phyloP scores from a whole-genome alignment of 2,329 filamentous ascomycete species.

The Lachnellula willkommii region DNA sequence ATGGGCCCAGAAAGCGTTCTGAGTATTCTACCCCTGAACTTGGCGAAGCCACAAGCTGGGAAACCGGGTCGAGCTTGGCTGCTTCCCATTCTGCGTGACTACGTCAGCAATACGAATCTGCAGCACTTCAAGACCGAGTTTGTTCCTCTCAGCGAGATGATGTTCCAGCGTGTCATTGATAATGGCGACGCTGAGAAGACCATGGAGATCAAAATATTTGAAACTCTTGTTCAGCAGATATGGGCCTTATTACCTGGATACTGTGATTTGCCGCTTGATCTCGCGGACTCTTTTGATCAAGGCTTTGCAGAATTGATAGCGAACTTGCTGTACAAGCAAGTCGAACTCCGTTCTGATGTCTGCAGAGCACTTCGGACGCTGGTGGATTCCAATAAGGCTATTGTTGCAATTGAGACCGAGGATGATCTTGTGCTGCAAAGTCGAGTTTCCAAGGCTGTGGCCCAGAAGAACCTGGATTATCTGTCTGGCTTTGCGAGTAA shows the following conservation, averaged over 20 bases:
- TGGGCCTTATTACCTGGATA: slow-evolving; percentile 94
- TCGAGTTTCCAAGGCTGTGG: slow-evolving; percentile 68
- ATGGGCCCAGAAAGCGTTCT: slow-evolving; percentile 87
- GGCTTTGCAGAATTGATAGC: slow-evolving; percentile 83
- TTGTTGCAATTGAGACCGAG: slow-evolving; percentile 62
- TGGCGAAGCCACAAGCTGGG: slow-evolving; percentile 68
- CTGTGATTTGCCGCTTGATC: slow-evolving; percentile 83
- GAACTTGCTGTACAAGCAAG: slow-evolving; percentile 88
- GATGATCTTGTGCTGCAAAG: slow-evolving; percentile 69
- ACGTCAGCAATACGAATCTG: slow-evolving; percentile 81
- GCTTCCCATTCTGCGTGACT: slow-evolving; percentile 83
- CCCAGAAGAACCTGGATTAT: slow-evolving; percentile 75
- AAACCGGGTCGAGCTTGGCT: slow-evolving; percentile 90
- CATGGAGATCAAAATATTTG: slow-evolving; percentile 95
- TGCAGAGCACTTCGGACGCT: slow-evolving; percentile 81
- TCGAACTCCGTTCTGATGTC: slow-evolving; percentile 78
- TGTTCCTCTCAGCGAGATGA: slow-evolving; percentile 79
- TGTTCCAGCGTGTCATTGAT: slow-evolving; percentile 85
- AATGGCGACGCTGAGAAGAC: slow-evolving; percentile 80
- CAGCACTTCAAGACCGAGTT: slow-evolving; percentile 81
- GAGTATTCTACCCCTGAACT: slow-evolving; percentile 76
- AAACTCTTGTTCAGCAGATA: slow-evolving; percentile 90
- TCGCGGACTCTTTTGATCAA: slow-evolving; percentile 74
- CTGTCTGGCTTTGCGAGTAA: slow-evolving; percentile 77
- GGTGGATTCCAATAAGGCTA: slow-evolving; percentile 85